phyloP scores from a whole-genome alignment of 176 grass and related monocot genomes.

The sorghum (Sorghum bicolor) region DNA sequence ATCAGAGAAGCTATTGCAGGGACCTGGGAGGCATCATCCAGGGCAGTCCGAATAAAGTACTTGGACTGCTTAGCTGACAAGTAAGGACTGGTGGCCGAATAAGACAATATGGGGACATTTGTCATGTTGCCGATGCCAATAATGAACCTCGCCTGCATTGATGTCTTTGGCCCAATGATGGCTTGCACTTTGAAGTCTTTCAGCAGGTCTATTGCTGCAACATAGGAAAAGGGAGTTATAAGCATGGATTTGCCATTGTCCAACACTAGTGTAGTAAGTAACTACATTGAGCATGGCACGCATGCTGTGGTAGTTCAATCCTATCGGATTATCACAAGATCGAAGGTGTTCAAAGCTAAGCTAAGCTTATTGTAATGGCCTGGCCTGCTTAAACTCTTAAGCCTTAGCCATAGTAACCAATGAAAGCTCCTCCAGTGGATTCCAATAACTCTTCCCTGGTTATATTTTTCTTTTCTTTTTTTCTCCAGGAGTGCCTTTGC shows the following conservation, averaged over 20 bases:
- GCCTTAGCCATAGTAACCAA: neutral
- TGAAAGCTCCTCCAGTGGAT: neutral
- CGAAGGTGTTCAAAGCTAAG: neutral
- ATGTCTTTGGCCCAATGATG: conserved; percentile 46
- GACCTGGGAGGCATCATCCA: conserved; percentile 25
- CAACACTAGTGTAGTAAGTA: neutral
- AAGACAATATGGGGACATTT: conserved; percentile 52
- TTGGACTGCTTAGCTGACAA: conserved; percentile 13
- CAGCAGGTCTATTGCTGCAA: conserved; percentile 36
- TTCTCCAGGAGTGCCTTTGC: neutral
- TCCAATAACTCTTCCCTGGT: neutral
- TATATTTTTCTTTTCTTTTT: neutral
- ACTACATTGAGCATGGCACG: neutral
- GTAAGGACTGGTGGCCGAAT: conserved; percentile 30
- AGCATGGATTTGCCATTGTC: neutral
- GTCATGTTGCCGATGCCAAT: conserved; percentile 30
- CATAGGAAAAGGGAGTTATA: neutral
- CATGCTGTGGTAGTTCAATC: neutral
- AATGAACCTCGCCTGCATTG: conserved; percentile 33
- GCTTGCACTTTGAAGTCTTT: conserved; percentile 28
- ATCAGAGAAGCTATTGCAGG: conserved; percentile 39
- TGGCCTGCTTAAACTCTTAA: neutral
- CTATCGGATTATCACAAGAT: neutral
- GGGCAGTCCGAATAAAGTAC: conserved; percentile 41
- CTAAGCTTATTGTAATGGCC: neutral